Evolutionary conservation across 1,139 yeast species (phyloP), one percentile per base, ranked within the genome.

Genomic region (Debaryomyces udenii): DNA sequence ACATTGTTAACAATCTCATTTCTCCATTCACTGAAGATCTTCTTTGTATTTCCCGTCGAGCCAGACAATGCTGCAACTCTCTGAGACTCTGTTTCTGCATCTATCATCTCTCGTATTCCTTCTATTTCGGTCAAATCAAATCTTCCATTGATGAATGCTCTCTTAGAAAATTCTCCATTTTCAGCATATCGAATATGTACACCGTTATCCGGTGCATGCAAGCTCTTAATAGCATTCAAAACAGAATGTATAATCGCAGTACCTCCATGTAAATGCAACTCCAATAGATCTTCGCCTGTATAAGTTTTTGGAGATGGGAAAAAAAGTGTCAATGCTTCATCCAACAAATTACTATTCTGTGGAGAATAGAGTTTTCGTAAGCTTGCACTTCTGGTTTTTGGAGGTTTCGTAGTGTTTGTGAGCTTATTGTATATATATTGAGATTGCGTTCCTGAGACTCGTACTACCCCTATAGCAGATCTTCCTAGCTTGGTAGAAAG

Each of bases 31-130:
- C 60, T 59, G 54, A 89, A 88, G 16, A 76, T 51, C 6, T 55
- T 48, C 44, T 76, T 80, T 37, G 83, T 80, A 33, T 74, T 66
- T 1, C 98, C 98, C 4, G 81, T 77, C 50, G 91, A 80, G 15
- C 93, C 81, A 2, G 78, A 68, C 10, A 89, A 63, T 0, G 96
- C 90, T 1, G 94, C 82, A 2, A 78, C 61, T 44, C 98, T 74
- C 57, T 94, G 97, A 7, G 81, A 65, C 59, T 93, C 99, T 0
- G 99, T 93, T 56, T 93, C 98, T 0, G 99, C 96, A 54, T 91
- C 93, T 33, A 94, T 89, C 62, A 91, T 68, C 41, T 88, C 96
- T 46, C 93, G 73, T 7, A 93, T 81, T 0, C 97, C 97, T 63
- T 93, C 99, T 6, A 89, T 78, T 55, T 91, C 91, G 0, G 97